Base-by-base conservation (phyloP, 2,329 filamentous ascomycete genomes). In the Myriosclerotinia scirpicola region DNA sequence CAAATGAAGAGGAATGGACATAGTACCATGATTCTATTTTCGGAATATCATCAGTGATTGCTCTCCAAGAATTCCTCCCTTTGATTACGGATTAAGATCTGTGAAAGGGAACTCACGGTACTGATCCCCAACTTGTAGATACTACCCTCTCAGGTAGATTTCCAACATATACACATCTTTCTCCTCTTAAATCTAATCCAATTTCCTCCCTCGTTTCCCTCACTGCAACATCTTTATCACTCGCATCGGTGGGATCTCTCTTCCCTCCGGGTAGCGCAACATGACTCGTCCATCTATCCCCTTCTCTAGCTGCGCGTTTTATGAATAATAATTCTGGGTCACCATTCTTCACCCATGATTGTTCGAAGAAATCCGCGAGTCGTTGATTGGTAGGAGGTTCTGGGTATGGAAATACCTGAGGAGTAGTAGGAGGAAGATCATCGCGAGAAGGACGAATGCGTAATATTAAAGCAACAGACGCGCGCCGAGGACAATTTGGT, bases 301-400 rank as follows among this genome's bases (percentile, higher is more conserved):
- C 87, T 65, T 82, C 80, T 48, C 88, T 80, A 5, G 87, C 82
- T 3, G 88, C 85, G 55, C 88, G 80, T 74, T 90, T 91, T 76
- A 91, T 91, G 75, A 90, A 90, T 4, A 90, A 80, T n/a, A 87
- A 79, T 75, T 91, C 88, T 0, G 88, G 85, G 68, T 88, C 85
- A 34, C 87, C 87, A 75, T 88, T 78, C 70, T 84, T 81, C 8
- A 89, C 86, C 88, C 88, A 91, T 20, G 82, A 75, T 71, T 88
- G 86, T 1, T 80, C 77, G 74, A 90, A 90, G 78, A 90, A 90
- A 50, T 81, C 79, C 50, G 82, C 76, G 15, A 64, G 54, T 65
- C 58, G 46, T n/a, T 54, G 38, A 30, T 79, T 71, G 48, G 77
- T 48, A 30, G 71, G 60, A 26, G 42, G 54, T 20, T 60, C 55